Base-by-base conservation (phyloP, 768 basidiomycete species). In the Kwoniella bestiolae region DNA sequence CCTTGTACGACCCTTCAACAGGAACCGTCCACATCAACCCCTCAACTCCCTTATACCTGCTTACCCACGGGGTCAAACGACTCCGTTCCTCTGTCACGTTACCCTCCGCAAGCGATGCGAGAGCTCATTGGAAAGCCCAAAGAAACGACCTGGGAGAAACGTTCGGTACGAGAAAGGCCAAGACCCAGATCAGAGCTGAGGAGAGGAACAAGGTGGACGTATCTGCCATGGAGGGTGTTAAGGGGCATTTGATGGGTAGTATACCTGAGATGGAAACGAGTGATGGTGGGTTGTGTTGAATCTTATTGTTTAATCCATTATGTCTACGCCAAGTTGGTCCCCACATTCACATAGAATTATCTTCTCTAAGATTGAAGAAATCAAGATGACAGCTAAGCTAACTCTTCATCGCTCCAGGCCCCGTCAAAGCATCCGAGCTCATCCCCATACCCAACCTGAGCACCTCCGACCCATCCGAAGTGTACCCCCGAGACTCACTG, bases 131-230 rank as follows among this genome's bases (percentile, higher is more conserved):
- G 63, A 82, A 85, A 44, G 85, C 88, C 56, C 89, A 89, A 16
- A 85, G 89, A 45, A 90, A 86, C 60, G 84, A 86, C n/a, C 86
- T 99, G 1, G 94, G 95, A 32, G 89, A 93, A 79, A 87, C 90
- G 1, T 99, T 99, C 69, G 95, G 95, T 23, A 95, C 94, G 26
- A 91, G 93, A 83, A 98, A 96, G 79, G 92, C 93, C 49, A 90
- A 92, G 80, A 86, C 87, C 9, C 88, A 87, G 29, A 94, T 97
- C 75, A 86, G 86, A 57, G 90, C 92, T 3, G 86, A 86, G 58
- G 93, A 94, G 81, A 86, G 95, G 69, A 95, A 94, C 82, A 88
- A 88, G 79, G 88, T 99, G 38, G 93, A 96, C 82, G 87, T 91
- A 21, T 83, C 85, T 63, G 92, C 92, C 2, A 94, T 96, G 90